These are phyloP conservation scores for Aegilops sharonensis DNA, from an alignment of 176 grass and related monocot genomes.

Conservation along the genomic window DNA sequence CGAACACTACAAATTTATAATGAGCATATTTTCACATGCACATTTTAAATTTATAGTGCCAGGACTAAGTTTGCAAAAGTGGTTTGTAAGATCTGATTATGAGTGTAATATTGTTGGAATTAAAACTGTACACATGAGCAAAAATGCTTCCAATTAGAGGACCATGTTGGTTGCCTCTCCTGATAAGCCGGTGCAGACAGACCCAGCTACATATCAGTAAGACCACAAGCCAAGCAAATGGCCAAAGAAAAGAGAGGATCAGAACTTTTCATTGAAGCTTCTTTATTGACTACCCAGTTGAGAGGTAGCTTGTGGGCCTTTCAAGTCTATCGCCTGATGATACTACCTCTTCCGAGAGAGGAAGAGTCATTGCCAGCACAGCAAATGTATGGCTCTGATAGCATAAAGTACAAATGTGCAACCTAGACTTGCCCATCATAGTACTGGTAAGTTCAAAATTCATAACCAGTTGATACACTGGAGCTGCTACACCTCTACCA, in stretches of 20 bases:
- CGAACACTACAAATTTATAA: conserved; percentile 52
- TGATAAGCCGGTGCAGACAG: conserved; percentile 28
- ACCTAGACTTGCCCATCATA: conserved; percentile 30
- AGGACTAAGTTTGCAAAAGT: conserved; percentile 36
- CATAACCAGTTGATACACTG: neutral
- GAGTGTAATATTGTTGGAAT: neutral
- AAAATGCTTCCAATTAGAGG: conserved; percentile 1
- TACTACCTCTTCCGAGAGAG: conserved; percentile 8
- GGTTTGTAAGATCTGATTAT: conserved; percentile 27
- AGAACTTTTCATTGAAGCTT: conserved; percentile 34
- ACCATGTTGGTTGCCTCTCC: conserved; percentile 20
- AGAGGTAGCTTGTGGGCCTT: conserved; percentile 13
- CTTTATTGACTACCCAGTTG: conserved; percentile 28
- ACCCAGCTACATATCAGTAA: conserved; percentile 32
- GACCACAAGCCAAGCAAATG: conserved; percentile 19
- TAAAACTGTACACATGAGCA: neutral
- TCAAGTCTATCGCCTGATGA: conserved; percentile 22
- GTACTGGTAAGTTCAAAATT: conserved; percentile 40
- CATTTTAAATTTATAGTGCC: conserved; percentile 34
- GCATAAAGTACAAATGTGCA: conserved; percentile 29
- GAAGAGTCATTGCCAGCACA: conserved; percentile 18
- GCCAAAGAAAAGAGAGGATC: conserved; percentile 13
- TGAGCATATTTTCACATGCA: neutral
- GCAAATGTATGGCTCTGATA: conserved; percentile 27
- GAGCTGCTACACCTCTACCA: neutral